Base-by-base conservation (phyloP, 2,329 filamentous ascomycete species). In the Fusarium cyanostomum region DNA sequence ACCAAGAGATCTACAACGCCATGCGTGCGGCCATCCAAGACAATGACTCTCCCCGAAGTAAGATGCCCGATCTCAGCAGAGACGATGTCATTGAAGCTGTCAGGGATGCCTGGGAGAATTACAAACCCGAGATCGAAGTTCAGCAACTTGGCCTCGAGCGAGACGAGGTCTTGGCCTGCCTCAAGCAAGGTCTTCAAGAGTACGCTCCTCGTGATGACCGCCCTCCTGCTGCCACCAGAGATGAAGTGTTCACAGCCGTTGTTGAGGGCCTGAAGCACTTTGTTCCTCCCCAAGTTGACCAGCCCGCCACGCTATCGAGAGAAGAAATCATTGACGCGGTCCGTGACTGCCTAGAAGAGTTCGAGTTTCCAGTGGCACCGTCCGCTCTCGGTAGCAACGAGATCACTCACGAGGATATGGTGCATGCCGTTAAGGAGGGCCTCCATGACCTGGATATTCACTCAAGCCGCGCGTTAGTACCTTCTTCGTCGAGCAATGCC, bases 71-170 rank as follows among this genome's bases (percentile, higher is more conserved):
- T 48, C 77, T 92, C 42, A 89, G 88, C 68, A 87, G 91, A 66
- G 92, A 97, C 44, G 92, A 96, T 56, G 92, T 98, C 31, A 85
- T 98, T 2, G 85, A 91, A 26, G 93, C 94, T 4, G 91, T 98
- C 12, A 89, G 89, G 67, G 93, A 97, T 68, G 94, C 94, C 1
- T 96, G 93, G 87, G 94, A 97, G 73, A 92, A 89, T 51, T 96
- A 96, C 78, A 96, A 96, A 77, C 94, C 94, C 1, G 92, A 97
- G 69, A 92, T 97, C 46, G 90, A 96, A 68, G 84, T 96, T 5
- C 90, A 97, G 69, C 92, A 96, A 70, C 91, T 96, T 62, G 94
- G 94, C 2, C 81, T 98, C 1, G 94, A 97, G 74, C 86, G 92
- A 6, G 92, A 97, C 11, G 94, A 98, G 72, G 91, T 98, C 43